A percentile compares a stretch with the other conserved stretches of the same genome.
Evolutionary conservation across 768 basidiomycete genomes (phyloP).

Genomic region (Termitomyces sp.): DNA sequence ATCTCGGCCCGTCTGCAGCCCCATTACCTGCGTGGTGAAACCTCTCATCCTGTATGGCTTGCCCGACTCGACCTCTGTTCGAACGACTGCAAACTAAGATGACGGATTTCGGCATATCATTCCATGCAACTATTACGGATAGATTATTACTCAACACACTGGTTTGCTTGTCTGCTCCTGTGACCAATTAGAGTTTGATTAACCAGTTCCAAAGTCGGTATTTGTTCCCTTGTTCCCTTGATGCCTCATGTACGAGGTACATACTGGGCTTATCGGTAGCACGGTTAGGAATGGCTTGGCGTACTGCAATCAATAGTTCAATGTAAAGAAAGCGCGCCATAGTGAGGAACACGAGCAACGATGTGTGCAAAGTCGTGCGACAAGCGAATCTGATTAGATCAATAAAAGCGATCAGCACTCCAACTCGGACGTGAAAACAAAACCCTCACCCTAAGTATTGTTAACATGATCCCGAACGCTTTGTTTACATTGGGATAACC

Average conservation of each 20-base stretch:
- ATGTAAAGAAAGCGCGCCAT: no score
- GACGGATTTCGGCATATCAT: slow-evolving; percentile 8
- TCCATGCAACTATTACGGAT: background rate
- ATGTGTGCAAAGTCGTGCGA: no score
- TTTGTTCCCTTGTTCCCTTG: slow-evolving; percentile 5
- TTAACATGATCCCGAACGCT: no score
- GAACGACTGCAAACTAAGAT: slow-evolving; percentile 5
- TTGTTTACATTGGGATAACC: no score
- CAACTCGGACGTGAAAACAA: no score
- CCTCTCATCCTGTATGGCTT: slow-evolving; percentile 1
- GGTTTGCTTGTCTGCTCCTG: slow-evolving; percentile 6
- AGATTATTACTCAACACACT: background rate
- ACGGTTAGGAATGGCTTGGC: background rate
- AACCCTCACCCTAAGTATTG: no score
- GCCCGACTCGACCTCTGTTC: slow-evolving; percentile 1
- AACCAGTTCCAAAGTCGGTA: background rate
- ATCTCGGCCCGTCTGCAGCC: no score
- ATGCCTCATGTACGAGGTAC: slow-evolving; percentile 3
- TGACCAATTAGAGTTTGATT: background rate
- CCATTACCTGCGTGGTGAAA: background rate
- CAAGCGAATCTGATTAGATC: no score
- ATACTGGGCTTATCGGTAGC: background rate
- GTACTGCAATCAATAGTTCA: no score
- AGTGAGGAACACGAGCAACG: no score
- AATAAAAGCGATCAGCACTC: no score